Percentiles rank a stretch among this genome's conserved stretches.
phyloP scores from a whole-genome alignment of 225 moss, liverwort and hornwort genomes.

The Polytrichum commune region DNA sequence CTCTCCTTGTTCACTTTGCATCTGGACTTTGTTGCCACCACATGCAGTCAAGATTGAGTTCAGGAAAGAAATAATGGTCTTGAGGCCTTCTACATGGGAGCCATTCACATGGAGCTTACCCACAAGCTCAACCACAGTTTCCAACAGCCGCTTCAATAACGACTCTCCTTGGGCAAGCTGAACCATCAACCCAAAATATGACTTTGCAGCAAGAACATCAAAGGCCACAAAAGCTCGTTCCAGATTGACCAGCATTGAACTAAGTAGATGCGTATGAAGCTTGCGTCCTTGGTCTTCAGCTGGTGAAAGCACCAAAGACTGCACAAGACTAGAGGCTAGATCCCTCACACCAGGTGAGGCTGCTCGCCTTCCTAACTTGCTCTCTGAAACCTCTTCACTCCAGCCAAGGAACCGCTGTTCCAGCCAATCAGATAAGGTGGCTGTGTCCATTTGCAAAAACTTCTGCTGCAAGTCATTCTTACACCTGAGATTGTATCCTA shows the following conservation, averaged over 20 bases:
- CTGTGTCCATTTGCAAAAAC: conserved; percentile 66
- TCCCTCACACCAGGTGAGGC: conserved; percentile 78
- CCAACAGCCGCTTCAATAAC: conserved; percentile 62
- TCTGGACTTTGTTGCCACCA: conserved; percentile 70
- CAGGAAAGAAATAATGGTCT: conserved; percentile 70
- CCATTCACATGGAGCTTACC: conserved; percentile 66
- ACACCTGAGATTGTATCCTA: conserved; percentile 69
- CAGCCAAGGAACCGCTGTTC: conserved; percentile 87
- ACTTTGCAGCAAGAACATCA: conserved; percentile 74
- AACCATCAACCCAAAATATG: conserved; percentile 85
- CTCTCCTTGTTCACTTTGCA: conserved; percentile 49
- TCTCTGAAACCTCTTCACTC: conserved; percentile 40
- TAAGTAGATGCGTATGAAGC: conserved; percentile 72
- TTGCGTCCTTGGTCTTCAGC: conserved; percentile 50
- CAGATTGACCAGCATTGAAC: conserved; percentile 77
- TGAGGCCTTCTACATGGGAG: conserved; percentile 69
- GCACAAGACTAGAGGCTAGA: conserved; percentile 66
- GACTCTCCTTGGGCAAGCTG: conserved; percentile 77
- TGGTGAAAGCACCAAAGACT: conserved; percentile 56
- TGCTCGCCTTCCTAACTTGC: conserved; percentile 38
- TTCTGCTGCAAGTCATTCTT: conserved; percentile 66
- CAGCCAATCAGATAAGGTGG: conserved; percentile 73
- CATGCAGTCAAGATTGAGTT: conserved; percentile 79
- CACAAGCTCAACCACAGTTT: conserved; percentile 68
- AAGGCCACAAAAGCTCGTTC: conserved; percentile 83